Evolutionary conservation across 2,329 filamentous ascomycete species (phyloP).

Genomic region (Botrytis fabae): DNA sequence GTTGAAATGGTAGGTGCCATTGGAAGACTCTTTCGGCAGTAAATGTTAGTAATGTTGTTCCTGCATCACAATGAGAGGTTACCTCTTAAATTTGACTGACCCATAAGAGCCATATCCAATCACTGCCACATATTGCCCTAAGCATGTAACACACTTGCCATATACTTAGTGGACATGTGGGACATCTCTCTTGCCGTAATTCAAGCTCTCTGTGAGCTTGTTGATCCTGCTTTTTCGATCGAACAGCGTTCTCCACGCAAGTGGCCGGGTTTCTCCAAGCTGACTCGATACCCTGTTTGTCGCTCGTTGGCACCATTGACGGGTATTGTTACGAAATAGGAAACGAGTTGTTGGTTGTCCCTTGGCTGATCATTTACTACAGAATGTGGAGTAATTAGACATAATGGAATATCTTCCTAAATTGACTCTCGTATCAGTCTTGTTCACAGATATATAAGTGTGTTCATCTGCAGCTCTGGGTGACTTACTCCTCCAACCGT

Average conservation of each 20-base stretch:
- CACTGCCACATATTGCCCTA: background rate
- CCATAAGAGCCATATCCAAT: background rate
- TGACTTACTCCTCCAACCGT: constrained; percentile 4
- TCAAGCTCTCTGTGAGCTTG: background rate
- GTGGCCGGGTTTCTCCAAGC: background rate
- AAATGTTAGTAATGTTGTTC: constrained; percentile 1
- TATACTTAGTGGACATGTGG: background rate
- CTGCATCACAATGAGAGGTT: constrained; percentile 5
- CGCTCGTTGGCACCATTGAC: constrained; percentile 12
- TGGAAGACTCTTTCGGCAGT: constrained; percentile 4
- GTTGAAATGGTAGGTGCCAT: background rate
- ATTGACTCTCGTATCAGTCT: constrained; percentile 6
- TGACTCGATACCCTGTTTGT: constrained; percentile 10
- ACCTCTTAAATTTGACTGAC: background rate
- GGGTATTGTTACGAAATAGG: constrained; percentile 6
- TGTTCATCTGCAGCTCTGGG: background rate
- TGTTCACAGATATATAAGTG: constrained; percentile 15
- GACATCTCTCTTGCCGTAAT: background rate
- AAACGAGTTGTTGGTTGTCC: background rate
- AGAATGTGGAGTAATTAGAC: constrained; percentile 10
- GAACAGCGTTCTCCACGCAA: constrained; percentile 6
- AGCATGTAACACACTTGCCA: background rate
- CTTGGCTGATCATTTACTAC: constrained; percentile 9
- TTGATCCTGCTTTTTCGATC: background rate
- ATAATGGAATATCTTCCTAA: constrained; percentile 5